Conservation (phyloP, 1,284 basidiomycete genomes). For the Coniophora puteana region DNA sequence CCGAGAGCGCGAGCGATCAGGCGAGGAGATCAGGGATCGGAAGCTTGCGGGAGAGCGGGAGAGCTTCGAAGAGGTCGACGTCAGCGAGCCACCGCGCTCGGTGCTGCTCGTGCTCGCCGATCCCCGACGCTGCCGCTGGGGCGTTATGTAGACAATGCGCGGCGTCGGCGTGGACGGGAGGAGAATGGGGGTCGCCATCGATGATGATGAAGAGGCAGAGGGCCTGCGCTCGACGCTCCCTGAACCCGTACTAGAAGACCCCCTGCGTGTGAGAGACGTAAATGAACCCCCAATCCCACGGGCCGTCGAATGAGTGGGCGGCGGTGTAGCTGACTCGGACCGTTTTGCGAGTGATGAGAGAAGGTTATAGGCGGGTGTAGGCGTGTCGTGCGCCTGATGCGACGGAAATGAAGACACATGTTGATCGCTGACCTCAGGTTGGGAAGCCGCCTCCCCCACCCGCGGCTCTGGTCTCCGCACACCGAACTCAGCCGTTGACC, state of each 20-base stretch:
- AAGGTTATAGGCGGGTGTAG: constrained; percentile 55
- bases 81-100: constrained; percentile 10
- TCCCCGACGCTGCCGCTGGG: no score
- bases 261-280: constrained; percentile 20
- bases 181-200: constrained; percentile 13
- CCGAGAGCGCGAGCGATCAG: constrained; percentile 11
- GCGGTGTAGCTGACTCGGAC: constrained; percentile 30
- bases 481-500: no score
- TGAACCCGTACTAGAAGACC: no score
- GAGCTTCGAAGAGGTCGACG: no score
- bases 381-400: constrained; percentile 32
- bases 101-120: constrained; percentile 20
- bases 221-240: no score
- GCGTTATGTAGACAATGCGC: no score
- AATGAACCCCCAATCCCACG: no score
- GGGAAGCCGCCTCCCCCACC: no score
- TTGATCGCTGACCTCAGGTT: no score
- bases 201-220: no score
- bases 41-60: constrained; percentile 12
- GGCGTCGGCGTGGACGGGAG: constrained; percentile 4
- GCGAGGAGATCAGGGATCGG: constrained; percentile 9
- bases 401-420: constrained; percentile 19
- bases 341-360: constrained; percentile 48
- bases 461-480: no score
- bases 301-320: constrained; percentile 18